Conservation (phyloP, 805 yeast genomes). For the Scheffersomyces lignosus region DNA sequence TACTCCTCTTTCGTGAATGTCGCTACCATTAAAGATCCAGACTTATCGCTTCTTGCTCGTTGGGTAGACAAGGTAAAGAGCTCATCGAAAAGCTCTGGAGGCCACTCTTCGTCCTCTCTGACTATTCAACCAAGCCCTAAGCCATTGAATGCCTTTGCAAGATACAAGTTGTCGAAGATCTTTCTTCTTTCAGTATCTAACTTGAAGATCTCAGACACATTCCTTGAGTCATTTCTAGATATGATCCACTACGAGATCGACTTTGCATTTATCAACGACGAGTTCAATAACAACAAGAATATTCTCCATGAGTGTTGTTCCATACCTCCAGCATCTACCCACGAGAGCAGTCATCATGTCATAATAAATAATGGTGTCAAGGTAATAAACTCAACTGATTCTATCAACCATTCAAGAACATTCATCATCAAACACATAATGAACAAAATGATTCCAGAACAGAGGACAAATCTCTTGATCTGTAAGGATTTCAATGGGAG, state of each 20-base stretch:
- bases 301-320: conserved; percentile 70
- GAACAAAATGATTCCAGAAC: conserved; percentile 16
- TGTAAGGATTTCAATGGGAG: conserved; percentile 69
- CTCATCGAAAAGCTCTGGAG: conserved; percentile 12
- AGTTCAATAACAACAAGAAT: conserved; percentile 53
- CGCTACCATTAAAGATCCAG: conserved; percentile 44
- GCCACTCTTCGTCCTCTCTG: background rate
- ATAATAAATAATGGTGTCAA: conserved; percentile 45
- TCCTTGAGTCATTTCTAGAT: conserved; percentile 51
- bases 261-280: conserved; percentile 64
- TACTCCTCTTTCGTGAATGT: conserved; percentile 67
- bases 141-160: conserved; percentile 13
- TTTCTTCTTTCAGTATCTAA: conserved; percentile 69
- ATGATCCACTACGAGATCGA: conserved; percentile 51
- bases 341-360: conserved; percentile 33
- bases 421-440: conserved; percentile 38
- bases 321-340: conserved; percentile 34
- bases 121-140: background rate
- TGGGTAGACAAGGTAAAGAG: conserved; percentile 42
- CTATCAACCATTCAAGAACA: conserved; percentile 36
- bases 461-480: conserved; percentile 22
- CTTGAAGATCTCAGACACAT: conserved; percentile 62
- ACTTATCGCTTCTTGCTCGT: conserved; percentile 31
- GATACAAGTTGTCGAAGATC: conserved; percentile 57
- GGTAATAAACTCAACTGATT: conserved; percentile 36